Base-by-base conservation (phyloP, 139 green algal species). In the Choricystis sp. region DNA sequence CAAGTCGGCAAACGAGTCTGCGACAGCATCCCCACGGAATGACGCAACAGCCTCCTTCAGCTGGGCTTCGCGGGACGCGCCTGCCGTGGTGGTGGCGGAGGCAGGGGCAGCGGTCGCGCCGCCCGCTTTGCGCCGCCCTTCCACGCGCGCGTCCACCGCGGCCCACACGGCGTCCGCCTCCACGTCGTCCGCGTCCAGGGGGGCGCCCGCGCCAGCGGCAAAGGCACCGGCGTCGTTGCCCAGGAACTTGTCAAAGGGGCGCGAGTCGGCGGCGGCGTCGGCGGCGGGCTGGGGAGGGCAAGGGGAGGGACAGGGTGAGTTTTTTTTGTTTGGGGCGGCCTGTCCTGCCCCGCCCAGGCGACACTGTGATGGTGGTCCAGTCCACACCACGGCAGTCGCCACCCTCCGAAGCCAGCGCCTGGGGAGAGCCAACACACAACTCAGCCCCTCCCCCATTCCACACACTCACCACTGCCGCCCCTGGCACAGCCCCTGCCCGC, bases 111-210 rank as follows among this genome's bases (percentile, higher is more conserved):
- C 24, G 9, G n/a, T 5, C 64, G 23, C 3, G 21, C 16, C 21
- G 27, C 76, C 24, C 66, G 85, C 85, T 67, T 79, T 85, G 3
- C 88, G 62, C 26, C 93, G 72, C 55, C 89, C 78, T 56, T 97
- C 89, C 90, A 98, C 95, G 49, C 82, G 79, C 26, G 89, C 75
- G 68, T 98, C 93, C 16, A 99, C 77, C 1, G 64, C n/a, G 19
- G 94, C 89, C 88, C 89, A 97, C n/a, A 98, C 79, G 30, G 83
- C 63, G 62, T 98, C 94, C 28, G 94, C 94, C 65, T 99, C 94
- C 58, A 75, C 77, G 74, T 98, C 91, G 59, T 98, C 91, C 70
- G 78, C 66, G 29, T 84, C 78, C 24, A 76, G 74, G 26, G 40
- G 40, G 9, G 16, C 40, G 40, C 65, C 68, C 3, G 64, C 77